Percentiles rank a stretch among this genome's conserved stretches.
Evolutionary conservation across 805 yeast species (phyloP).

Genomic region (Wickerhamiella brachini): DNA sequence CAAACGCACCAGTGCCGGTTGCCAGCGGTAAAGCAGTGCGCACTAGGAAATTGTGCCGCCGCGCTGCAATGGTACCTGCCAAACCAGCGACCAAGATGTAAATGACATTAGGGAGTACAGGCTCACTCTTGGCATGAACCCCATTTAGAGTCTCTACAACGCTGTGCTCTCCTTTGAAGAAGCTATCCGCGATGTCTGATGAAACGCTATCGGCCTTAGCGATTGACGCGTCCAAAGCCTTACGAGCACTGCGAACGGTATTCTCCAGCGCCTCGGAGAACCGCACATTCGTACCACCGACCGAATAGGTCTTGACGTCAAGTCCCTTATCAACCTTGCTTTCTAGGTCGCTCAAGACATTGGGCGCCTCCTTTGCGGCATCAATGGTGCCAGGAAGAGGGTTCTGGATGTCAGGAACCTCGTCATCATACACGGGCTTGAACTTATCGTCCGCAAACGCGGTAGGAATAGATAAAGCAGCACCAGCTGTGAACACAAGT

Average conservation of each 20-base stretch:
- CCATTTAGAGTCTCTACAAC: constrained; percentile 49
- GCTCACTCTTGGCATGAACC: constrained; percentile 53
- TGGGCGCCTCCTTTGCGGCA: constrained; percentile 11
- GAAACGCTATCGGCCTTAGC: constrained; percentile 28
- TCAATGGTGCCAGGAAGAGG: constrained; percentile 21
- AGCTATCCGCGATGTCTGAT: constrained; percentile 36
- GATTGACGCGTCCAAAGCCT: constrained; percentile 25
- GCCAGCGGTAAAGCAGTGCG: constrained; percentile 43
- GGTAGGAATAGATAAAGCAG: constrained; percentile 6
- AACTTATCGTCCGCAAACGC: constrained; percentile 9
- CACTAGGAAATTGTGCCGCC: constrained; percentile 46
- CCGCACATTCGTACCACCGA: constrained; percentile 45
- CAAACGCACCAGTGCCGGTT: constrained; percentile 52
- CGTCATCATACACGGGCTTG: constrained; percentile 22
- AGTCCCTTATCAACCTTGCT: constrained; percentile 24
- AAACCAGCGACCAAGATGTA: constrained; percentile 57
- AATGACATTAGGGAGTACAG: constrained; percentile 53
- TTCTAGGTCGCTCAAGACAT: constrained; percentile 5
- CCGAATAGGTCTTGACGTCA: constrained; percentile 16
- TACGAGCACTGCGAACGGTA: constrained; percentile 36
- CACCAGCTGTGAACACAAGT: neutral
- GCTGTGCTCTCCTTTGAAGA: constrained; percentile 45
- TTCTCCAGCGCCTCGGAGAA: constrained; percentile 37
- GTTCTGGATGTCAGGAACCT: constrained; percentile 8
- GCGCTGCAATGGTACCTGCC: constrained; percentile 59